Evolutionary conservation across 768 basidiomycete species (phyloP).

Genomic region (Hericium erinaceus): DNA sequence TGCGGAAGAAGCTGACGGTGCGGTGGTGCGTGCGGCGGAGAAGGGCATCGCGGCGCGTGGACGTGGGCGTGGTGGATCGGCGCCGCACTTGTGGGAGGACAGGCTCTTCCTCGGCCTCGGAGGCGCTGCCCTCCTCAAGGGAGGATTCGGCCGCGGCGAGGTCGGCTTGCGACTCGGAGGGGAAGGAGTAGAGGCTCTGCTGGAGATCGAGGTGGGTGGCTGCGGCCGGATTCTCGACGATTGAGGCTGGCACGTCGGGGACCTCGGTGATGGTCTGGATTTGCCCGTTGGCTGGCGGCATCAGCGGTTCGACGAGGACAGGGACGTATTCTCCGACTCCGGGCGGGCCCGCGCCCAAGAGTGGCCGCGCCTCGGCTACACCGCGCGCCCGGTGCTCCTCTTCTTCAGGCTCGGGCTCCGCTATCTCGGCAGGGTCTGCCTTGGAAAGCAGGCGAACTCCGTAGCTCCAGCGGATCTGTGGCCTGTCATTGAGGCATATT

Average conservation of each 20-base stretch:
- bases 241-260: neutral
- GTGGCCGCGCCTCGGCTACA: neutral
- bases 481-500: neutral
- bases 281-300: neutral
- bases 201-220: slow-evolving; percentile 21
- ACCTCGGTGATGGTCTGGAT: neutral
- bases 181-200: slow-evolving; percentile 52
- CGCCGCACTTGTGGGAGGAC: slow-evolving; percentile 11
- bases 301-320: neutral
- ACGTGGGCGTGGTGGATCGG: slow-evolving; percentile 11
- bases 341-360: neutral
- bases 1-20: slow-evolving; percentile 24
- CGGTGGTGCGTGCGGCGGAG: slow-evolving; percentile 20
- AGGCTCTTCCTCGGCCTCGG: slow-evolving; percentile 13
- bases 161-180: slow-evolving; percentile 7
- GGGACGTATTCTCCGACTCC: neutral
- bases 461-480: slow-evolving; percentile 84
- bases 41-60: slow-evolving; percentile 13
- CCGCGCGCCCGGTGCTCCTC: neutral
- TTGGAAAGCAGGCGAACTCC: slow-evolving; percentile 76
- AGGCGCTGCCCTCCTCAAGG: slow-evolving; percentile 5
- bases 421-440: slow-evolving; percentile 32
- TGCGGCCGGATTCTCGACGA: slow-evolving; percentile 13
- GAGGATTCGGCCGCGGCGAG: slow-evolving; percentile 5
- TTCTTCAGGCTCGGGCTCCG: slow-evolving; percentile 8